Evolutionary conservation across 2,329 filamentous ascomycete species (phyloP), one percentile per base, ranked within the genome.

Genomic region (Calonectria hongkongensis): DNA sequence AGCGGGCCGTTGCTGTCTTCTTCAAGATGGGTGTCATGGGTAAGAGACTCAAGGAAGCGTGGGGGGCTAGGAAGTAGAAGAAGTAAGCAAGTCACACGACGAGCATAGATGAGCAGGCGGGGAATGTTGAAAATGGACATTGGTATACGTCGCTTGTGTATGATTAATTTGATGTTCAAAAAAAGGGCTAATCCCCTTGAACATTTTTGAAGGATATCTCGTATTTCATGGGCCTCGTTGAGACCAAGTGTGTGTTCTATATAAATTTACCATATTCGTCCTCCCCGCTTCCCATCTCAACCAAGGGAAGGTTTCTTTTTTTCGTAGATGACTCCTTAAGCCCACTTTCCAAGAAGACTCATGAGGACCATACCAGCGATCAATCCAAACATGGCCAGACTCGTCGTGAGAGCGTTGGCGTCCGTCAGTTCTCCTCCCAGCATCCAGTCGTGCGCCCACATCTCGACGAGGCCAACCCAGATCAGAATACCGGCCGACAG

Each of bases 391-490:
- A 90, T 83, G 0, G 88, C 92, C 12, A 89, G 80, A 1, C 80
- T 39, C 0, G 90, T 91, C 69, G 86, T 88, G 0, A 86, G 25
- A 2, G 87, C 43, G 0, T 86, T 81, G 0, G 91, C 88, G 62
- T 89, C 82, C 5, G 88, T 82, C 81, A 94, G 82, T 78, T 93
- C 90, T 15, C 83, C 82, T 28, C 88, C 89, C 1, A 86, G 85
- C 77, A 90, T 88, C 94, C 94, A 96, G 79, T 96, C 94, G 43
- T 89, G 86, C 2, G 92, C 92, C 90, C 92, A 92, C 93, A 96
- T 95, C 84, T 95, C 94, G 0, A 95, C 93, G 0, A 95, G 83
- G 1, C 93, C 93, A 2, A 95, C 93, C 93, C 94, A 96, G 10
- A 94, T 84, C 27, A 96, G 86, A 51, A 96, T 94, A 36, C 94